phyloP scores from a whole-genome alignment of 2,329 filamentous ascomycete species.

The Fusarium torulosum region DNA sequence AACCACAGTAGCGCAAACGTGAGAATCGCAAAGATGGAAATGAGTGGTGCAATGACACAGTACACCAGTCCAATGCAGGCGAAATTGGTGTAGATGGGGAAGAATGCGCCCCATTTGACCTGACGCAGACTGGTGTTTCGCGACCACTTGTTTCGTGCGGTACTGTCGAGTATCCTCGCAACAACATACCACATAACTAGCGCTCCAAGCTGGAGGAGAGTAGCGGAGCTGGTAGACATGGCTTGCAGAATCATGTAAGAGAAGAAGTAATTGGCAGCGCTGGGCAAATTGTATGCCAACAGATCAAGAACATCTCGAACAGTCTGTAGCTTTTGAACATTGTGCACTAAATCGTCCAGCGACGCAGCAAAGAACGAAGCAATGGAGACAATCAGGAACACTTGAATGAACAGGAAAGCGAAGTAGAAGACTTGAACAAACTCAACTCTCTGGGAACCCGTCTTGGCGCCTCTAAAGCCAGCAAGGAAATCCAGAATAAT shows the following conservation, averaged over 20 bases:
- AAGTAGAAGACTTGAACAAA: conserved; percentile 96
- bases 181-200: conserved; percentile 86
- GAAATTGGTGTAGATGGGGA: conserved; percentile 96
- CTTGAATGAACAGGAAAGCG: conserved; percentile 90
- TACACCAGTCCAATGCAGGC: conserved; percentile 94
- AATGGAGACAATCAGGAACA: conserved; percentile 93
- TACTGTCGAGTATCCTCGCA: conserved; percentile 85
- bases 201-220: conserved; percentile 84
- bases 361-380: conserved; percentile 77
- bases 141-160: conserved; percentile 83
- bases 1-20: conserved; percentile 94
- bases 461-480: conserved; percentile 82
- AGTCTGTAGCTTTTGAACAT: conserved; percentile 60
- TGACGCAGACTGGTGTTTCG: conserved; percentile 82
- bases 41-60: conserved; percentile 87
- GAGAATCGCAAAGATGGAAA: conserved; percentile 91
- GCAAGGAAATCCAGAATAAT: conserved; percentile 81
- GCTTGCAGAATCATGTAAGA: conserved; percentile 98
- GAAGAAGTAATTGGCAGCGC: conserved; percentile 96
- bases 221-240: conserved; percentile 89
- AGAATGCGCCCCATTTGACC: conserved; percentile 92
- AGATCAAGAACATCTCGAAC: conserved; percentile 76
- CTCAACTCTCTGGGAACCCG: conserved; percentile 80
- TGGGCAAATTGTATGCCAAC: conserved; percentile 83
- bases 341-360: conserved; percentile 71